A percentile compares a stretch with the other conserved stretches of the same genome.
Conservation (phyloP, 2,329 filamentous ascomycete genomes). For the Penicillium sp. region DNA sequence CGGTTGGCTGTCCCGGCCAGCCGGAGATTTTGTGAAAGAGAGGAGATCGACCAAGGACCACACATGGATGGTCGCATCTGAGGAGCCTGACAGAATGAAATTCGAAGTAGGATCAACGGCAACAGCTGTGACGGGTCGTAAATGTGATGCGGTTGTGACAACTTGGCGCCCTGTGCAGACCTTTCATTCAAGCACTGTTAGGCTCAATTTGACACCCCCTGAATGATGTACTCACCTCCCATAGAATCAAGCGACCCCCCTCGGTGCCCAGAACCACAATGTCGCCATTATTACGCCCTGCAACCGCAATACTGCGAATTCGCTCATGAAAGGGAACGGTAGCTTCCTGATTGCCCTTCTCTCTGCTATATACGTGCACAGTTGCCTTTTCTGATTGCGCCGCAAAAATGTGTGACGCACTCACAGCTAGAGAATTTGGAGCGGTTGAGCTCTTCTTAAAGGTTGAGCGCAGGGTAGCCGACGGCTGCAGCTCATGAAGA, state of each 20-base stretch:
- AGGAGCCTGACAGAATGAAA: constrained; percentile 52
- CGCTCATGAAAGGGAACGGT: constrained; percentile 85
- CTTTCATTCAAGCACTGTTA: constrained; percentile 29
- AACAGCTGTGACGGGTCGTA: constrained; percentile 70
- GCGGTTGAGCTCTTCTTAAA: constrained; percentile 94
- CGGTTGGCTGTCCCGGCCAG: constrained; percentile 45
- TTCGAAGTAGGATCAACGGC: constrained; percentile 68
- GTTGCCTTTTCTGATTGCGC: constrained; percentile 91
- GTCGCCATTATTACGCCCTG: constrained; percentile 62
- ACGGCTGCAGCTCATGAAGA: constrained; percentile 78
- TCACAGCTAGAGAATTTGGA: constrained; percentile 78
- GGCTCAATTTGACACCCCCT: neutral
- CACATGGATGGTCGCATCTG: constrained; percentile 86
- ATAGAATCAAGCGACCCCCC: constrained; percentile 83
- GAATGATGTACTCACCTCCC: constrained; percentile 70
- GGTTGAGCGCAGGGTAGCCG: constrained; percentile 72
- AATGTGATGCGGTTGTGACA: constrained; percentile 48
- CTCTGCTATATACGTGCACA: constrained; percentile 86
- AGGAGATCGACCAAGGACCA: constrained; percentile 84
- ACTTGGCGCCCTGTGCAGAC: constrained; percentile 51
- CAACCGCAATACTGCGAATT: constrained; percentile 77
- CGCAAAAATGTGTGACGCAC: constrained; percentile 82
- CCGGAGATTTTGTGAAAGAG: constrained; percentile 57
- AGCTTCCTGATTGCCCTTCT: constrained; percentile 85
- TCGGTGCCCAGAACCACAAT: constrained; percentile 81